phyloP scores from a whole-genome alignment of 345 rosid genomes.

The Psidium friedrichsthalianum region DNA sequence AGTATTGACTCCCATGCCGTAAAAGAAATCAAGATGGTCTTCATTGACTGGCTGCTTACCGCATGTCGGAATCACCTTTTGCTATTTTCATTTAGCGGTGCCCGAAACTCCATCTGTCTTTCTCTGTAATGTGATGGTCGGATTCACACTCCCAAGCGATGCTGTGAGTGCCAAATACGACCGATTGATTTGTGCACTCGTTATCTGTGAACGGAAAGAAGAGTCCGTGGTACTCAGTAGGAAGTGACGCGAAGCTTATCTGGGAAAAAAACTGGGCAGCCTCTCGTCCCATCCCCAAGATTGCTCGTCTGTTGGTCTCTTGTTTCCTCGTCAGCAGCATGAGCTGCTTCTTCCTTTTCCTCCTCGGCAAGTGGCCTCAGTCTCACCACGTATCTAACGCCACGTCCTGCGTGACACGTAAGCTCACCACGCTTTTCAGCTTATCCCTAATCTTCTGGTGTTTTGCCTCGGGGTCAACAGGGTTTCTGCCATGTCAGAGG shows the following conservation, averaged over 20 bases:
- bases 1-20: not conserved
- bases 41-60: not conserved
- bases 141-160: not conserved
- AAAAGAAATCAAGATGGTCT: not conserved
- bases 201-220: not conserved
- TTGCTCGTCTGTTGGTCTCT: not conserved
- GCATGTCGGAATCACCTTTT: not conserved
- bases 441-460: not conserved
- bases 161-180: not conserved
- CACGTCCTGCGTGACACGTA: slow-evolving; percentile 23
- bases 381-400: slow-evolving; percentile 3
- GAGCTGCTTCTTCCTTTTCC: not conserved
- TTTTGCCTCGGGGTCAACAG: slow-evolving; percentile 11
- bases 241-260: slow-evolving; percentile 29
- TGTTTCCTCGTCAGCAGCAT: slow-evolving; percentile 24
- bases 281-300: not conserved
- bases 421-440: not conserved
- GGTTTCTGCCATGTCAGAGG: slow-evolving; percentile 14
- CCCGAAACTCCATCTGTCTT: not conserved
- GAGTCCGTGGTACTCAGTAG: no score
- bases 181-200: not conserved
- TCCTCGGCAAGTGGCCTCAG: slow-evolving; percentile 12
- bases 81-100: not conserved
- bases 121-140: not conserved
- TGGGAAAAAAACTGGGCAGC: not conserved